Evolutionary conservation across 2,329 filamentous ascomycete genomes (phyloP).

Genomic region (Monilinia fructicola): DNA sequence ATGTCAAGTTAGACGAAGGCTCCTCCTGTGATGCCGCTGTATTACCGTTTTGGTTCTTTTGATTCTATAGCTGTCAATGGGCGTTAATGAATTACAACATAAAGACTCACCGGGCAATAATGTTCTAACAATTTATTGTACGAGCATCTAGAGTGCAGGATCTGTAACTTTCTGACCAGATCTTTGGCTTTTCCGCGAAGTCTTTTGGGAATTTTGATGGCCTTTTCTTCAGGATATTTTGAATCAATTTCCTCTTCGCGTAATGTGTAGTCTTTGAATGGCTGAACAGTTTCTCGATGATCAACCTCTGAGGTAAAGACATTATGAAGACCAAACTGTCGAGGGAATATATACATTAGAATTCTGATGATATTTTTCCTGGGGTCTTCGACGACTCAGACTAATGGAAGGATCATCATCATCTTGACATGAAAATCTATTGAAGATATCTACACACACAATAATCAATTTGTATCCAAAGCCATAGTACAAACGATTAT

Average conservation of each 20-base stretch:
- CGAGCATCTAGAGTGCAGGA: constrained; percentile 70
- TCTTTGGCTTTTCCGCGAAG: constrained; percentile 61
- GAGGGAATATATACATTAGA: constrained; percentile 91
- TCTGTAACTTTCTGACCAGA: constrained; percentile 68
- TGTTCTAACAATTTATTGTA: constrained; percentile 76
- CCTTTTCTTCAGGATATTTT: constrained; percentile 32
- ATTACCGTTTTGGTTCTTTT: constrained; percentile 4
- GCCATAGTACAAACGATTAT: constrained; percentile 4
- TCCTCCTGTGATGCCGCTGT: constrained; percentile 20
- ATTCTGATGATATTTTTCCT: constrained; percentile 63
- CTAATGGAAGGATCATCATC: background rate
- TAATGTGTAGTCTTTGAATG: constrained; percentile 80
- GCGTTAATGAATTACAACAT: background rate
- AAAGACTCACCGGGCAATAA: constrained; percentile 65
- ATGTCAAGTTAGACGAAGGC: constrained; percentile 31
- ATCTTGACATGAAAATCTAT: constrained; percentile 54
- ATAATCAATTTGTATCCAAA: constrained; percentile 32
- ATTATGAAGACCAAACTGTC: constrained; percentile 87
- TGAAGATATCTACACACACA: constrained; percentile 68
- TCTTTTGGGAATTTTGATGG: constrained; percentile 57
- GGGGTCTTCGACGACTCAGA: constrained; percentile 1
- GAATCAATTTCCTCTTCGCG: constrained; percentile 76
- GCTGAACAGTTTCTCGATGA: constrained; percentile 63
- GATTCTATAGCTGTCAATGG: constrained; percentile 27
- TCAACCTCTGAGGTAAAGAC: constrained; percentile 77